Evolutionary conservation across 2,329 filamentous ascomycete species (phyloP).

Genomic region (Ceratocystis colombiana): DNA sequence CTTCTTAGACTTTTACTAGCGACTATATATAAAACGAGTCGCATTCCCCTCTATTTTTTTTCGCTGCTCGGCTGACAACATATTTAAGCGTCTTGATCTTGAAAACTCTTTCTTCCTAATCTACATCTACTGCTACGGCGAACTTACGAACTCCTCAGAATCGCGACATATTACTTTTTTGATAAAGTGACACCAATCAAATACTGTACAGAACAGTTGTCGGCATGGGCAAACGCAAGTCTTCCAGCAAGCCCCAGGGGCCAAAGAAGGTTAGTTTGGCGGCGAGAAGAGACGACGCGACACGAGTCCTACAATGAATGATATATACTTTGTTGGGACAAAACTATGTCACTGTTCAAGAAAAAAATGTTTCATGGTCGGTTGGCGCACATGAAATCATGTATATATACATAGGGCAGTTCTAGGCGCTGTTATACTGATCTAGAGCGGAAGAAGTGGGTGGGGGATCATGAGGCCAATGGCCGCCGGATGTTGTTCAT

Average conservation of each 20-base stretch:
- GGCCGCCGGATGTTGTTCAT: background rate
- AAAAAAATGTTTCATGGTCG: background rate
- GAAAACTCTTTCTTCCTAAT: background rate
- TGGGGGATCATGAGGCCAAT: background rate
- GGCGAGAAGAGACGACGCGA: slow-evolving; percentile 2
- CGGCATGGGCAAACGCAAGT: slow-evolving; percentile 81
- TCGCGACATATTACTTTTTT: background rate
- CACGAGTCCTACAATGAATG: background rate
- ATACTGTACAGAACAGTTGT: background rate
- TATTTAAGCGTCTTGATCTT: background rate
- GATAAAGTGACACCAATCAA: background rate
- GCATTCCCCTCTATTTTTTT: slow-evolving; percentile 11
- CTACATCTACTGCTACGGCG: background rate
- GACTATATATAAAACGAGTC: background rate
- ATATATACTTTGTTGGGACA: background rate
- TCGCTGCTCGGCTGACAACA: background rate
- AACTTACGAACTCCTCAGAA: background rate
- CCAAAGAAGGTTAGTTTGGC: slow-evolving; percentile 60
- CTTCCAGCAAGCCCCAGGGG: slow-evolving; percentile 67
- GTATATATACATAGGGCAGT: background rate
- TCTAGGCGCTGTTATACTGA: background rate
- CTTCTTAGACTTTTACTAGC: background rate
- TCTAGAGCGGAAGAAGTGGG: background rate
- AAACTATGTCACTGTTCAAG: background rate
- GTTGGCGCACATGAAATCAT: background rate